Conservation (phyloP, 257 asterid genomes). For the Mitragyna speciosa region DNA sequence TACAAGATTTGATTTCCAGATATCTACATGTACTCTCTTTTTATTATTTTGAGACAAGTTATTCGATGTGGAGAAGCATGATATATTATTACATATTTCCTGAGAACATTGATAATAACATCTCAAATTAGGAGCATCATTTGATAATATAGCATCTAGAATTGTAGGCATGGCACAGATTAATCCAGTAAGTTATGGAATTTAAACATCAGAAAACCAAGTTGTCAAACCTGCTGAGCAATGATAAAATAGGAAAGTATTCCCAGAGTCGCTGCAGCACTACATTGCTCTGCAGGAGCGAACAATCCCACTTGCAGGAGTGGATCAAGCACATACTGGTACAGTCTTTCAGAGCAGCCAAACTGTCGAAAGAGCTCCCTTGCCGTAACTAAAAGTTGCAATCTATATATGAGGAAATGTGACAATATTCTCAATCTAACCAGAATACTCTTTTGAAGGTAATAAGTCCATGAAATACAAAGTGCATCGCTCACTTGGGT, state of each 20-base stretch:
- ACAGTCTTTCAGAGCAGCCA: conserved; percentile 63
- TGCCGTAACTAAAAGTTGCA: conserved; percentile 52
- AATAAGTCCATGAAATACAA: not conserved
- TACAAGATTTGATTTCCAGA: too few species aligned
- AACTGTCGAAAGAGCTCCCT: conserved; percentile 59
- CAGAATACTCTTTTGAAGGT: conserved; percentile 3
- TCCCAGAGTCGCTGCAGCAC: conserved; percentile 64
- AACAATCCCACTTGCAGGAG: conserved; percentile 61
- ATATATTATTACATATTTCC: too few species aligned
- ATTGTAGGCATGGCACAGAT: not conserved
- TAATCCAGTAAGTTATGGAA: not conserved
- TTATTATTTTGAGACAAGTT: too few species aligned
- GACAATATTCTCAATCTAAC: conserved; percentile 8
- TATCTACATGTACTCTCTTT: too few species aligned
- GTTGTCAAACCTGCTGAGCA: conserved; percentile 51
- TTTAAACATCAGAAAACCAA: too few species aligned
- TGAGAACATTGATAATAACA: not conserved
- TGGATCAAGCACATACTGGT: conserved; percentile 42
- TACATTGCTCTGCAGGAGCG: conserved; percentile 64
- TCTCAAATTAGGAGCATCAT: not conserved
- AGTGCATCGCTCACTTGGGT: conserved; percentile 41
- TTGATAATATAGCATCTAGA: too few species aligned
- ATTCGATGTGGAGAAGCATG: not conserved
- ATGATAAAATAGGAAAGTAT: conserved; percentile 47
- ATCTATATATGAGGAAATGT: conserved; percentile 8